Percentiles rank a stretch among this genome's conserved stretches.
phyloP scores from a whole-genome alignment of 768 basidiomycete species.

The Leccinum boreale region DNA sequence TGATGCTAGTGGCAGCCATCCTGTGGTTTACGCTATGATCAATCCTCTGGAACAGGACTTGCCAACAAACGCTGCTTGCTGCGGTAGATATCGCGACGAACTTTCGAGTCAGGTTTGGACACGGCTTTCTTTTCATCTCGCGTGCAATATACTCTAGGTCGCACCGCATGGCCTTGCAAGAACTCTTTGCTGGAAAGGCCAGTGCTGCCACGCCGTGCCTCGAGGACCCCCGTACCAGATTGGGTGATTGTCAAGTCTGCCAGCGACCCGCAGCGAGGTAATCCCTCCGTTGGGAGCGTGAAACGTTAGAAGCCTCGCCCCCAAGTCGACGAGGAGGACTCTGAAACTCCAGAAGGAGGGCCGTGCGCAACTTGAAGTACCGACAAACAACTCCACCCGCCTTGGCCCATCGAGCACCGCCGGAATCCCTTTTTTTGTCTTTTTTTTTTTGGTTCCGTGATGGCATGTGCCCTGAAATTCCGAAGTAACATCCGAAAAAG shows the following conservation, averaged over 20 bases:
- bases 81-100: neutral
- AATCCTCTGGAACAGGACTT: neutral
- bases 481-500: constrained; percentile 2
- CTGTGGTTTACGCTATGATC: constrained; percentile 14
- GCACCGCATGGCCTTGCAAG: neutral
- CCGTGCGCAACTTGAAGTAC: neutral
- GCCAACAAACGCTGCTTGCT: constrained; percentile 1
- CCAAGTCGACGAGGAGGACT: neutral
- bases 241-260: neutral
- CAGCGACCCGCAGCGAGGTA: neutral
- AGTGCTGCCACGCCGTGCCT: constrained; percentile 1
- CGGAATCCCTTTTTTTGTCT: neutral
- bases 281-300: neutral
- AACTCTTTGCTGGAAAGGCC: neutral
- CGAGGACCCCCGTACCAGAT: neutral
- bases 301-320: neutral
- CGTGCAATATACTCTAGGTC: neutral
- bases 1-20: constrained; percentile 9
- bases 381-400: constrained; percentile 8
- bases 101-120: neutral
- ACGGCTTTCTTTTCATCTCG: constrained; percentile 7
- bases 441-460: neutral
- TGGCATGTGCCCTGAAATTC: constrained; percentile 8
- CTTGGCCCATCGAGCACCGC: constrained; percentile 1
- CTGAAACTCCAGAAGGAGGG: neutral